Percentiles rank a stretch among this genome's conserved stretches.
Evolutionary conservation across 768 basidiomycete species (phyloP).

Genomic region (Lentinula aciculospora): DNA sequence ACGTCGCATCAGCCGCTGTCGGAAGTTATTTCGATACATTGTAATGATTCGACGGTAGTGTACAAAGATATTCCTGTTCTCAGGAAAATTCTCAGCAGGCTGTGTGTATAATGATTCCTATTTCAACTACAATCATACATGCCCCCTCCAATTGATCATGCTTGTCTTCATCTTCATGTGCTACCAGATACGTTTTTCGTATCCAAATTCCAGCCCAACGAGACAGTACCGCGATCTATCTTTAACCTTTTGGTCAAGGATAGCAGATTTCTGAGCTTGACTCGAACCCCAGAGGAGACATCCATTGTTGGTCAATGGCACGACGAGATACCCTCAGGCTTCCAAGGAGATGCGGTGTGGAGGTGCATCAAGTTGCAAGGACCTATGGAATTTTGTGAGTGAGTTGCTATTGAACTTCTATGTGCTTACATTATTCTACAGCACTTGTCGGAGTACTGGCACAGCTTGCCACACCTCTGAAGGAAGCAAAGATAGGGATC

Average conservation of each 20-base stretch:
- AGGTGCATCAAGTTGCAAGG: conserved; percentile 57
- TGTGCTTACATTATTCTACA: conserved; percentile 16
- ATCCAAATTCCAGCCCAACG: conserved; percentile 29
- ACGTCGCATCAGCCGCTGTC: no score
- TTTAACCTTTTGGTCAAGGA: conserved; percentile 23
- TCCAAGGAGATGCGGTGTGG: conserved; percentile 40
- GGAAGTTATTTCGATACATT: no score
- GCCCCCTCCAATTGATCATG: conserved; percentile 39
- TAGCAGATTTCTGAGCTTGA: conserved; percentile 44
- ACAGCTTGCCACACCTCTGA: conserved; percentile 48
- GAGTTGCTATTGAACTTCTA: background rate
- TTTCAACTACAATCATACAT: conserved; percentile 9
- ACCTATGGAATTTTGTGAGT: conserved; percentile 61
- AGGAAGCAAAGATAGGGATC: conserved; percentile 43
- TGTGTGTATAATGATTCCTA: background rate
- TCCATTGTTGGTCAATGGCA: conserved; percentile 49
- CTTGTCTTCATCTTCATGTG: conserved; percentile 43
- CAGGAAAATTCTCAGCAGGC: background rate
- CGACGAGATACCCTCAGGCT: conserved; percentile 27
- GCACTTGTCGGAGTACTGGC: conserved; percentile 54
- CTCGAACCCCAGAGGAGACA: conserved; percentile 54
- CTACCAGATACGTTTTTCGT: conserved; percentile 40
- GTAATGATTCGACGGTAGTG: no score
- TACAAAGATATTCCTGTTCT: no score
- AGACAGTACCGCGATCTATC: conserved; percentile 28